Base-by-base conservation (phyloP, 306 rosid genomes). In the Cicer bijugum region DNA sequence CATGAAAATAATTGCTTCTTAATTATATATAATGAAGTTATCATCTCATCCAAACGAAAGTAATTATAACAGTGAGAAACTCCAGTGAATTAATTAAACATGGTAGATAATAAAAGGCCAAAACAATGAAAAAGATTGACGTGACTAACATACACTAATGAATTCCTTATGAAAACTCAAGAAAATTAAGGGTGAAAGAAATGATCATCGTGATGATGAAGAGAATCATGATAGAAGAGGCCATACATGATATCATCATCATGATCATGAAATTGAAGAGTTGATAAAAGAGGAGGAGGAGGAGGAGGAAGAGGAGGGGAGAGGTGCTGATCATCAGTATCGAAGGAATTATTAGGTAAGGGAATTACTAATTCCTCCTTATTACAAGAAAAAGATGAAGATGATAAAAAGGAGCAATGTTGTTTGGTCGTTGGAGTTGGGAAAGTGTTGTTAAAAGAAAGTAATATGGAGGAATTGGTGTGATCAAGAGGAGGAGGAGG, bases 361-460 rank as follows among this genome's bases (percentile, higher is more conserved):
- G 59, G 58, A 52, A 52, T n/a, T 6, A 47, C 17, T 5, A 47
- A 6, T 7, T 51, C 28, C n/a, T 67, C 58, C 66, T 1, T 20
- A 20, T 76, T 46, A 7, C 37, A 53, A 7, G 44, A 83, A 17
- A 23, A 23, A 23, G 33, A 23, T 23, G 33, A 23, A 11, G 84
- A 28, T 48, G 89, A 76, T 35, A 45, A 9, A 48, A 75, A 72
- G 55, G 74, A 78, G 9, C 37, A 62, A 5, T 75, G 45, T 64
- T 77, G 71, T 15, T 77, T 40, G 44, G 59, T n/a, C n/a, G n/a
- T 71, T 51, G 80, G 71, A 51, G 53, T n/a, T 6, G 83, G 53
- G 46, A 74, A 4, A 12, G 82, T 57, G 33, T 65, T 74, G 80
- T 82, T 70, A 58, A 91, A 87, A 71, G 90, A 78, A 59, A 87